Percentiles rank a stretch among this genome's conserved stretches.
These are phyloP conservation scores for Hypoxylon lienhwacheense DNA, from an alignment of 495 filamentous ascomycete genomes.

Conservation along the genomic window DNA sequence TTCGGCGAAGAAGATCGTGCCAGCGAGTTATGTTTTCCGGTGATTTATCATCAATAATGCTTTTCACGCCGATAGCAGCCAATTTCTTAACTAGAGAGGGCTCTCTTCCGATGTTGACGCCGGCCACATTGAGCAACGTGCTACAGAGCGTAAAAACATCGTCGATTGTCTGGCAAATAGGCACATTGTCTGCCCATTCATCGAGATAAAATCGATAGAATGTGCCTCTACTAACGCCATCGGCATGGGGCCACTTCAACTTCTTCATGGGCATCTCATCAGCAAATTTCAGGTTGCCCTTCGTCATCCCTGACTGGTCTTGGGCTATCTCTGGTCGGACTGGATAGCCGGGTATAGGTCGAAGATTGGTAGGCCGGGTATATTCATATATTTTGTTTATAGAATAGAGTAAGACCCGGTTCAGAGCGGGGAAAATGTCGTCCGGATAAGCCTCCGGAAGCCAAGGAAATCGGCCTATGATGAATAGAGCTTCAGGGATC, in stretches of 20 bases:
- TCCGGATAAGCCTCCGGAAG: slow-evolving; percentile 81
- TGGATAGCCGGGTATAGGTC: slow-evolving; percentile 11
- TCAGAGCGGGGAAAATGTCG: slow-evolving; percentile 63
- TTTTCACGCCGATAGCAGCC: slow-evolving; percentile 76
- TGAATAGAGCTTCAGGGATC: slow-evolving; percentile 87
- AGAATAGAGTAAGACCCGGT: slow-evolving; percentile 80
- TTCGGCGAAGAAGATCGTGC: slow-evolving; percentile 76
- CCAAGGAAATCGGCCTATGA: slow-evolving; percentile 91
- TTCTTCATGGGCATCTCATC: slow-evolving; percentile 61
- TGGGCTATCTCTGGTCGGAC: slow-evolving; percentile 34
- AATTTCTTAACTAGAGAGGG: slow-evolving; percentile 74
- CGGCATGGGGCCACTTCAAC: slow-evolving; percentile 76
- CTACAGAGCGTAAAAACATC: slow-evolving; percentile 87
- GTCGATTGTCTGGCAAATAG: slow-evolving; percentile 84
- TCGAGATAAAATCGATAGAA: slow-evolving; percentile 95
- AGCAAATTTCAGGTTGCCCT: slow-evolving; percentile 64
- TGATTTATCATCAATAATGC: slow-evolving; percentile 68
- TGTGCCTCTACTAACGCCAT: slow-evolving; percentile 71
- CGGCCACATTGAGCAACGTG: slow-evolving; percentile 79
- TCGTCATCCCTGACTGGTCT: slow-evolving; percentile 65
- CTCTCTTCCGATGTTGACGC: slow-evolving; percentile 87
- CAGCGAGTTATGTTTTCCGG: slow-evolving; percentile 69
- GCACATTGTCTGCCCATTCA: slow-evolving; percentile 92
- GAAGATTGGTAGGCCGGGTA: slow-evolving; percentile 34
- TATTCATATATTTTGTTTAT: slow-evolving; percentile 57